Evolutionary conservation across 163 green algal species (phyloP).

Genomic region (Chloromonas sp.): DNA sequence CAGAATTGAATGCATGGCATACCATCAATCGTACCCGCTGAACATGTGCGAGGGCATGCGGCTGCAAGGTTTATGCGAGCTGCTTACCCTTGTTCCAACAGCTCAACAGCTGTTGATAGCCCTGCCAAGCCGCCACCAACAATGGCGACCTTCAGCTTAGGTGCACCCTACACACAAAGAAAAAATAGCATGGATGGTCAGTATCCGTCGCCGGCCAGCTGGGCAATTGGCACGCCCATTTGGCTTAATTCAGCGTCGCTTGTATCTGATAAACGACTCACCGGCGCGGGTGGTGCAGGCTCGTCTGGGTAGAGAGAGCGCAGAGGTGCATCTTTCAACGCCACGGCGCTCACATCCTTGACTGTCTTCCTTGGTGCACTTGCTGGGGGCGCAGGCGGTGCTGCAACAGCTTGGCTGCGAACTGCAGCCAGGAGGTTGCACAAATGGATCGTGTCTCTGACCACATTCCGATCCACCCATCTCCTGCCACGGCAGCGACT

Average conservation of each 20-base stretch:
- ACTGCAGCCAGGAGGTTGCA: conserved; percentile 9
- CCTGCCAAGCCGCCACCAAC: conserved; percentile 85
- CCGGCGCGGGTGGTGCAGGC: conserved; percentile 47
- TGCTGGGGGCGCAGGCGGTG: conserved; percentile 7
- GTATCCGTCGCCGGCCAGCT: too few species aligned
- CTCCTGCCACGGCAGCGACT: too few species aligned
- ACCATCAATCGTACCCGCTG: too few species aligned
- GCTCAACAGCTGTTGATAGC: conserved; percentile 91
- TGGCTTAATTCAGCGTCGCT: too few species aligned
- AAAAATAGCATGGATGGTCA: too few species aligned
- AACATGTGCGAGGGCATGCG: too few species aligned
- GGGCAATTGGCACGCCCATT: too few species aligned
- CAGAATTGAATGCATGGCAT: too few species aligned
- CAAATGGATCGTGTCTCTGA: neutral
- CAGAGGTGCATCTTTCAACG: conserved; percentile 80
- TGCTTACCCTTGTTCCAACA: conserved; percentile 82
- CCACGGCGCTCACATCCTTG: conserved; percentile 40
- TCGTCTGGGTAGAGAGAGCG: conserved; percentile 81
- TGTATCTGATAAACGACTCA: conserved; percentile 20
- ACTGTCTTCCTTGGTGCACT: neutral
- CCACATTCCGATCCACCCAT: neutral
- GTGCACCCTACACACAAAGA: conserved; percentile 49
- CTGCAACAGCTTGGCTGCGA: conserved; percentile 14
- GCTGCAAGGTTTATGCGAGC: neutral
- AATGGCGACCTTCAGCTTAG: conserved; percentile 90